Conservation (phyloP, 1,284 basidiomycete genomes). For the Veloboletus limbatus region DNA sequence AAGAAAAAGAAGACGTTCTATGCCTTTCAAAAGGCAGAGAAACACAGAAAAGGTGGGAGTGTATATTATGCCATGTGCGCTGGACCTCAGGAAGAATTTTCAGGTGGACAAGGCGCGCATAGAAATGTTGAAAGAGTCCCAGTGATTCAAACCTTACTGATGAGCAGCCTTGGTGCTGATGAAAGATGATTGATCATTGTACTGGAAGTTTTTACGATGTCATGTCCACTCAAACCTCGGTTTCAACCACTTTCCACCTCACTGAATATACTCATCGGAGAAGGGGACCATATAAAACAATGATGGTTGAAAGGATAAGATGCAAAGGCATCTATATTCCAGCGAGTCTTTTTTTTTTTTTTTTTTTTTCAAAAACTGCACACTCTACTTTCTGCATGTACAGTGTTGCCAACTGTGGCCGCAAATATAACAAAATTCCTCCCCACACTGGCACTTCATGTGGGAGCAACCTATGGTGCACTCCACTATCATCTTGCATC, state of each 20-base stretch:
- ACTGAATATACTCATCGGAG: too few relatives aligned
- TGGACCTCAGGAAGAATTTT: conserved; percentile 75
- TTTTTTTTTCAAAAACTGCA: too few relatives aligned
- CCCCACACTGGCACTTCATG: conserved; percentile 41
- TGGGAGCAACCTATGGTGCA: conserved; percentile 38
- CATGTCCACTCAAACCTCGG: not conserved
- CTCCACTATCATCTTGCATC: conserved; percentile 41
- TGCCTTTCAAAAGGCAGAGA: conserved; percentile 84
- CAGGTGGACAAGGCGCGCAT: conserved; percentile 87
- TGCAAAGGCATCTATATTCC: too few relatives aligned
- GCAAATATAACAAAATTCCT: conserved; percentile 44
- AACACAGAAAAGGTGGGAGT: conserved; percentile 74
- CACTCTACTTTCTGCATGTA: too few relatives aligned
- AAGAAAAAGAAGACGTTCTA: conserved; percentile 80
- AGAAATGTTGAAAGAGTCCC: conserved; percentile 74
- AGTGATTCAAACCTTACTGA: conserved; percentile 84
- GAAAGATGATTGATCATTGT: not conserved
- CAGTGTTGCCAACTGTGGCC: too few relatives aligned
- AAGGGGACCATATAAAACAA: too few relatives aligned
- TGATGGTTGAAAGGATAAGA: too few relatives aligned
- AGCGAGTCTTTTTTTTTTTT: too few relatives aligned
- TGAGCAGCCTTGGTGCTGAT: not conserved
- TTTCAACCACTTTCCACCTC: too few relatives aligned
- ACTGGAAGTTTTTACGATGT: too few relatives aligned
- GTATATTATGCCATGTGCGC: not conserved